Evolutionary conservation across 208 protist genomes (phyloP), one percentile per base, ranked within the genome.

Genomic region (Trypanosoma theileri): DNA sequence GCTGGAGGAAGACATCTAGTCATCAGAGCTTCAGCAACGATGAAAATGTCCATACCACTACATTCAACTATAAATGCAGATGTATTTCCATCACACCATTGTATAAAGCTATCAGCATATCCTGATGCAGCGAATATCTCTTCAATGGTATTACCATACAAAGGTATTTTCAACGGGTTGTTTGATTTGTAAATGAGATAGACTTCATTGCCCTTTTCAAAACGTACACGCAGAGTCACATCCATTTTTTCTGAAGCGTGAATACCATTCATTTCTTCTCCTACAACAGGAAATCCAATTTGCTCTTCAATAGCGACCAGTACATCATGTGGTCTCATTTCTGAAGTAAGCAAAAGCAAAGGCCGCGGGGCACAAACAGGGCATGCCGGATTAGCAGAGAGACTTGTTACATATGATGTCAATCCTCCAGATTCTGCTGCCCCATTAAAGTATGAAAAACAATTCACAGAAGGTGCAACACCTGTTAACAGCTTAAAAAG

Each of bases 381-480:
- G 53, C 88, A 93, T 22, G 50, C 28, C 10, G 77, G 70, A 24
- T 64, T 45, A 19, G 73, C 57, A 50, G 54, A 48, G 70, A 80
- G 63, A 50, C 71, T 46, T 66, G 72, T 77, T 17, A 85, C 67
- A 9, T 77, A 82, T 1, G 52, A 62, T 26, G 73, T 66, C 12
- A 79, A 69, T 16, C 76, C 69, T 10, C 73, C 73, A 59, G 59
- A 67, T 41, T 67, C 57, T 26, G 71, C 73, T 19, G 71, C 66
- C 12, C 97, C 97, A 64, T 96, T 97, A 81, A 96, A 98, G 60
- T 96, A 91, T 42, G 91, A 86, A 78, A 97, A 98, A 83, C 98
- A 98, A 64, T 97, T 70, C 62, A 99, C 59, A 24, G 59, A 66
- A 13, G 75, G 61, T 14, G 77, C 73, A 41, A 81, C 77, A 48